phyloP scores from a whole-genome alignment of 2,329 filamentous ascomycete genomes.

The Cryphonectria naterciae region DNA sequence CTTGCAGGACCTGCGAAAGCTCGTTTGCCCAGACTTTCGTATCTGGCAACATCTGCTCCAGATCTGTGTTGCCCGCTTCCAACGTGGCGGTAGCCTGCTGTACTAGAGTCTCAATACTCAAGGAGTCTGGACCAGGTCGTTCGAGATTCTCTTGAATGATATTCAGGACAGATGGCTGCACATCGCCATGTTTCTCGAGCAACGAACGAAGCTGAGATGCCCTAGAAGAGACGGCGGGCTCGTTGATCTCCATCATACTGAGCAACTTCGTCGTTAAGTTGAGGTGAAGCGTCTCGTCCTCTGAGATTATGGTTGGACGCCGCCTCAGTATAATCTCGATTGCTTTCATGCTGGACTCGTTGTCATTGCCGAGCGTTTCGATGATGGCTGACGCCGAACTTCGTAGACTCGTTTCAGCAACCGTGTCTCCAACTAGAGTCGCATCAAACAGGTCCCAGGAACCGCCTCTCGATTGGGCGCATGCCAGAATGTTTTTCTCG shows the following conservation, averaged over 20 bases:
- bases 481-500: slow-evolving; percentile 44
- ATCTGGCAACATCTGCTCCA: slow-evolving; percentile 64
- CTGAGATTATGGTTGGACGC: slow-evolving; percentile 48
- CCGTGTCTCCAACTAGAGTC: slow-evolving; percentile 47
- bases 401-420: slow-evolving; percentile 42
- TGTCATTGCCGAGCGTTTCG: slow-evolving; percentile 31
- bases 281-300: slow-evolving; percentile 52
- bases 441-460: slow-evolving; percentile 54
- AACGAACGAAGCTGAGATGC: slow-evolving; percentile 48
- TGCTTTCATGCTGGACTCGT: slow-evolving; percentile 44
- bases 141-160: slow-evolving; percentile 62
- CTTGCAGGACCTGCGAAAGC: slow-evolving; percentile 58
- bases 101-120: slow-evolving; percentile 59
- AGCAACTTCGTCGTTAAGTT: slow-evolving; percentile 57
- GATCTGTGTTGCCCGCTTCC: slow-evolving; percentile 38
- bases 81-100: slow-evolving; percentile 50
- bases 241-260: slow-evolving; percentile 55
- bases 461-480: slow-evolving; percentile 39
- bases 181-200: slow-evolving; percentile 49
- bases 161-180: slow-evolving; percentile 49
- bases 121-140: slow-evolving; percentile 50
- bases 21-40: slow-evolving; percentile 67
- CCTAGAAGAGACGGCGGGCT: slow-evolving; percentile 44
- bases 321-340: slow-evolving; percentile 54
- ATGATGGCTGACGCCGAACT: slow-evolving; percentile 38